Conservation (phyloP, 805 yeast species). For the Metschnikowia noctiluminum region DNA sequence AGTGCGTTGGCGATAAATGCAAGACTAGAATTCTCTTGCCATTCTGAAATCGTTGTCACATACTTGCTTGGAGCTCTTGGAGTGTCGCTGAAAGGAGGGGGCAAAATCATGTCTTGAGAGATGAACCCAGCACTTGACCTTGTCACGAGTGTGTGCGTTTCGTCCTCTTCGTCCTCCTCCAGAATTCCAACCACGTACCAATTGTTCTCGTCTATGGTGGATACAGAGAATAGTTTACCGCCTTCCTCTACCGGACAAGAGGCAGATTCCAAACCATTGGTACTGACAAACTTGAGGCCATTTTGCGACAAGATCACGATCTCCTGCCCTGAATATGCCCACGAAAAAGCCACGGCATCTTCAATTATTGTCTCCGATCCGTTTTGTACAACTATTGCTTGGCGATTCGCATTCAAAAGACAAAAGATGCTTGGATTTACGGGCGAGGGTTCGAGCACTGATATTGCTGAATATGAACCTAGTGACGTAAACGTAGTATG, state of each 20-base stretch:
- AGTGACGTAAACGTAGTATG: background rate
- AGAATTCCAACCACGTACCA: constrained; percentile 13
- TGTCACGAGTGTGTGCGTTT: constrained; percentile 9
- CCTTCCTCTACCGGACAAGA: constrained; percentile 12
- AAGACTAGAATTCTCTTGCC: constrained; percentile 33
- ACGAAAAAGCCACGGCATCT: constrained; percentile 5
- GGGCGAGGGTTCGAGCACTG: constrained; percentile 22
- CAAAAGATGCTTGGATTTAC: constrained; percentile 12
- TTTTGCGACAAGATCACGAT: constrained; percentile 4
- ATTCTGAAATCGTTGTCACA: constrained; percentile 33
- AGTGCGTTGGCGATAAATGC: constrained; percentile 56
- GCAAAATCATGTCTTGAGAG: constrained; percentile 38
- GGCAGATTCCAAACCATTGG: background rate
- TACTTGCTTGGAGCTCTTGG: constrained; percentile 49
- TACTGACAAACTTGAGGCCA: constrained; percentile 1
- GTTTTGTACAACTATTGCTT: constrained; percentile 16
- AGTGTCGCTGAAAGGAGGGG: constrained; percentile 52
- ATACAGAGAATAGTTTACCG: constrained; percentile 18
- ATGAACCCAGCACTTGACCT: background rate
- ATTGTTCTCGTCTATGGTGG: constrained; percentile 20
- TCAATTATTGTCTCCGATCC: background rate
- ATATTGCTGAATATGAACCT: constrained; percentile 7
- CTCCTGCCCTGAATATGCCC: constrained; percentile 8
- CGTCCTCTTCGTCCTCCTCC: constrained; percentile 14
- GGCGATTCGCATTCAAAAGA: constrained; percentile 13